Evolutionary conservation across 768 basidiomycete genomes (phyloP).

Genomic region (Russula abietina): DNA sequence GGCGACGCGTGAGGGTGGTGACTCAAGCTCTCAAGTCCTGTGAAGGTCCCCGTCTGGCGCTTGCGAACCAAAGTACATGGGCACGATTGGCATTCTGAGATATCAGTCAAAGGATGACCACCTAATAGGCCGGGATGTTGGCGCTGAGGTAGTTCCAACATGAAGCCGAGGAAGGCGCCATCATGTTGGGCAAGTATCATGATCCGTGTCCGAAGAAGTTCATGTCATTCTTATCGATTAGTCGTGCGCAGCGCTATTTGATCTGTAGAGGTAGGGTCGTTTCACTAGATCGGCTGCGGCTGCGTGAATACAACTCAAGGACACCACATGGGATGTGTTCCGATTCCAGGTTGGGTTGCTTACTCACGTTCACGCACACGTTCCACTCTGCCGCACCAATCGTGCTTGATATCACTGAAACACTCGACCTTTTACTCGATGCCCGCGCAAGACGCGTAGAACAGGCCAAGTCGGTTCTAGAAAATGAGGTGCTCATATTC

Average conservation of each 20-base stretch:
- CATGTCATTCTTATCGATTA: too few relatives aligned
- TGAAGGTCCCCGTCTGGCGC: slow-evolving; percentile 5
- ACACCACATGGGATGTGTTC: background rate
- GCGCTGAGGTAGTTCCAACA: background rate
- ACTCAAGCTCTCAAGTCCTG: slow-evolving; percentile 6
- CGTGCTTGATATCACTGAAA: too few relatives aligned
- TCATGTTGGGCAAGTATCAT: background rate
- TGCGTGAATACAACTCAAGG: background rate
- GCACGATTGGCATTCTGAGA: slow-evolving; percentile 3
- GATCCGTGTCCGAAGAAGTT: background rate
- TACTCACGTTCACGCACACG: too few relatives aligned
- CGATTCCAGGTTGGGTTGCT: too few relatives aligned
- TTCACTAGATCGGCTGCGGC: background rate
- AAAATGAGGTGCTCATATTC: too few relatives aligned
- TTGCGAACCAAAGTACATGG: slow-evolving; percentile 15
- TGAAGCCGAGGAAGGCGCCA: background rate
- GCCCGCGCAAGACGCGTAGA: too few relatives aligned
- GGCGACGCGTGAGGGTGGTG: slow-evolving; percentile 2
- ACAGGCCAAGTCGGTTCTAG: too few relatives aligned
- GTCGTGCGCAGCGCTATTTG: too few relatives aligned
- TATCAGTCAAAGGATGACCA: background rate
- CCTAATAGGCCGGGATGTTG: background rate
- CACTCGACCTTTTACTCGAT: too few relatives aligned
- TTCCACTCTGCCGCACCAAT: too few relatives aligned
- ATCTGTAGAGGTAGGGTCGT: background rate